Base-by-base conservation (phyloP, 345 rosid species). In the Gossypium turneri region DNA sequence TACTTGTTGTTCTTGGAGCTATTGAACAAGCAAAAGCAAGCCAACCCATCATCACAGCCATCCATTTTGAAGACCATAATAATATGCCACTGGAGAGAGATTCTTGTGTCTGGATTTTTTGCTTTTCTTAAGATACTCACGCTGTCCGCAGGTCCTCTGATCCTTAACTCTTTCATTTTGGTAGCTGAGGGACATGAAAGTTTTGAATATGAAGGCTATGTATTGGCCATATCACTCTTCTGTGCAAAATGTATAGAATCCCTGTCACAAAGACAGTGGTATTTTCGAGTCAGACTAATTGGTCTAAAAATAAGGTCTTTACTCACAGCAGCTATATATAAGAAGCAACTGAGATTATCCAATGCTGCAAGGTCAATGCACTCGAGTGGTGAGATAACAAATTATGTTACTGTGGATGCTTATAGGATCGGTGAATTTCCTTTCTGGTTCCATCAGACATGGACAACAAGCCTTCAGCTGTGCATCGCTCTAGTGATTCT, bases 351-450 rank as follows among this genome's bases (percentile, higher is more conserved):
- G 74, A 85, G 92, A 76, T 70, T 94, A 78, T 90, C 95, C 55
- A 94, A 89, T 75, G 80, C 91, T 19, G 86, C 95, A 44, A 88
- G 94, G 75, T 19, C 86, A 84, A 81, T 81, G 34, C 98, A 94
- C 83, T 90, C 98, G 2, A 89, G 97, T 0, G 89, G 98, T 3
- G 97, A 94, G 87, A 88, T 94, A 53, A 88, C 90, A 90, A 94
- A 94, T 79, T 94, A 92, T 75, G 97, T 94, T 7, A 86, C 95
- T 0, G 95, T 94, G 15, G 98, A 94, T 88, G 95, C 98, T 17
- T 94, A 90, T 62, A 84, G 98, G 67, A 88, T 94, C 19, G 98
- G 98, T 3, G 98, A 94, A 29, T 94, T 92, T 71, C 95, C 98
- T 1, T 94, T 86, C 79, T 94, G 97, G 98, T 86, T 91, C 80